These are phyloP conservation scores for Trichoderma koningiopsis DNA, from an alignment of 2,329 filamentous ascomycete species.

Conservation along the genomic window DNA sequence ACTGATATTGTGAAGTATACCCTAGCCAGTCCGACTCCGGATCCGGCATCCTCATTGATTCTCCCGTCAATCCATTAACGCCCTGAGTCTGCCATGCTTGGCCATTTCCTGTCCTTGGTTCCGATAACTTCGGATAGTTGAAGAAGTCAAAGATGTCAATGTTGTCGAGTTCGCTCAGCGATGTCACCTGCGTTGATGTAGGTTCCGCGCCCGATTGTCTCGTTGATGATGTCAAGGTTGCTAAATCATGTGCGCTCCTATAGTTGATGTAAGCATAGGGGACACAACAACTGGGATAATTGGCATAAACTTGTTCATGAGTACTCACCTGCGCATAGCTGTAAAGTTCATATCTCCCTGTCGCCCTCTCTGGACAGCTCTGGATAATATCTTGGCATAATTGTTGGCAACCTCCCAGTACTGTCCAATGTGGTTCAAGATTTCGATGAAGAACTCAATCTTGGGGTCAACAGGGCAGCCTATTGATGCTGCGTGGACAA, in stretches of 20 bases:
- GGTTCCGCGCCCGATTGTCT: slow-evolving; percentile 43
- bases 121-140: slow-evolving; percentile 43
- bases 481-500: slow-evolving; percentile 46
- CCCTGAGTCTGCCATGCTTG: slow-evolving; percentile 34
- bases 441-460: slow-evolving; percentile 49
- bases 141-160: slow-evolving; percentile 52
- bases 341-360: slow-evolving; percentile 43
- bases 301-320: not conserved
- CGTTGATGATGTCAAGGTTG: slow-evolving; percentile 40
- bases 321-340: slow-evolving; percentile 44
- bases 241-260: slow-evolving; percentile 45
- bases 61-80: slow-evolving; percentile 30
- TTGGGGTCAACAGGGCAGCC: slow-evolving; percentile 42
- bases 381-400: slow-evolving; percentile 45
- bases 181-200: slow-evolving; percentile 43
- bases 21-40: slow-evolving; percentile 40
- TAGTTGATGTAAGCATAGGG: not conserved
- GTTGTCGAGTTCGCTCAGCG: slow-evolving; percentile 46
- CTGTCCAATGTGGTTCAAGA: slow-evolving; percentile 44
- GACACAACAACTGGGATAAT: not conserved
- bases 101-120: slow-evolving; percentile 29
- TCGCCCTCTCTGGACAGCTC: slow-evolving; percentile 42
- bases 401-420: slow-evolving; percentile 49
- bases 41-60: slow-evolving; percentile 35
- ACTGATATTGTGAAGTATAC: slow-evolving; percentile 27